phyloP scores from a whole-genome alignment of 164 flowering plant species.

The Umbellularia californica region DNA sequence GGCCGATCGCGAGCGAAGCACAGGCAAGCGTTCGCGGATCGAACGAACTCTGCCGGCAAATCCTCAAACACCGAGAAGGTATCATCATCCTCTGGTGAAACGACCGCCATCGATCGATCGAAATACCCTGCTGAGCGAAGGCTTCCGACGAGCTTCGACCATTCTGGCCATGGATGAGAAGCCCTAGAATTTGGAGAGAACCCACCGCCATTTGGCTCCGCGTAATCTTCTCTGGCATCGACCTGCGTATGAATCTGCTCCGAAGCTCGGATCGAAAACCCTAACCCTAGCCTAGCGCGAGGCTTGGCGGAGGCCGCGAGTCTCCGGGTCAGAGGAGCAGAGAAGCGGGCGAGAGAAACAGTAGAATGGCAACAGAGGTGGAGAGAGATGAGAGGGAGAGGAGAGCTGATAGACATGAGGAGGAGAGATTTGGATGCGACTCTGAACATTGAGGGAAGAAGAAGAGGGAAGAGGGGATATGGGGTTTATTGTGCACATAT shows the following conservation, averaged over 20 bases:
- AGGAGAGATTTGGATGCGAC: not conserved
- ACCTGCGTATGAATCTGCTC: conserved; percentile 26
- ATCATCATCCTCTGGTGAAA: conserved; percentile 5
- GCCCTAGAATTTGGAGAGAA: conserved; percentile 6
- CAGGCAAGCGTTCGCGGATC: conserved; percentile 41
- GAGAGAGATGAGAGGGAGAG: not conserved
- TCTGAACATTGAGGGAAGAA: not conserved
- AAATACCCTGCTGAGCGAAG: conserved; percentile 22
- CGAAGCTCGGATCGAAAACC: conserved; percentile 12
- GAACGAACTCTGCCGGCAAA: conserved; percentile 43
- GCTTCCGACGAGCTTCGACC: conserved; percentile 35
- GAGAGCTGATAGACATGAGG: conserved; percentile 3
- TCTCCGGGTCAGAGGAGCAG: conserved; percentile 1
- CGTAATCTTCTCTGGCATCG: conserved; percentile 16
- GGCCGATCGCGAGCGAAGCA: conserved; percentile 50
- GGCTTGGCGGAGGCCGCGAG: conserved; percentile 3
- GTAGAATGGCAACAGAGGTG: not conserved
- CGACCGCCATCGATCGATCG: conserved; percentile 8
- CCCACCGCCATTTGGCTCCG: conserved; percentile 8
- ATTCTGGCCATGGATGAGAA: conserved; percentile 55
- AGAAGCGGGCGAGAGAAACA: not conserved
- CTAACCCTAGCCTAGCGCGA: conserved; percentile 8
- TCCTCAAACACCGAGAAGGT: conserved; percentile 21
- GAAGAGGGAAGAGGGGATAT: not conserved
- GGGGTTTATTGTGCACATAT: not conserved